These are phyloP conservation scores for Leptographium wingfieldii DNA, from an alignment of 2,329 filamentous ascomycete genomes.

Conservation along the genomic window DNA sequence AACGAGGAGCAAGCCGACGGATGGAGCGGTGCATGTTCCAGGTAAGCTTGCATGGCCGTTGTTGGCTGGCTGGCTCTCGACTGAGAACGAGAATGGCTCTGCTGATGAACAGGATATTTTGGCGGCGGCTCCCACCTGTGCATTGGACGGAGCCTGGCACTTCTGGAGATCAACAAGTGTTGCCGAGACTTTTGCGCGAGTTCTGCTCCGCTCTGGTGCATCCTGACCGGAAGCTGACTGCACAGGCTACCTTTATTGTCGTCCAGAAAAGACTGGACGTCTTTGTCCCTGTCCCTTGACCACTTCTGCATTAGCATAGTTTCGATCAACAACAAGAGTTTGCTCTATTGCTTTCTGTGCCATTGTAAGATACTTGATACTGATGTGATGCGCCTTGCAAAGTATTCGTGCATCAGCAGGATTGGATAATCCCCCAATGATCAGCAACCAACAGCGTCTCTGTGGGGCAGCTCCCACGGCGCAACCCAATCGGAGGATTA, in stretches of 20 bases:
- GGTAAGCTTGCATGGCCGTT: slow-evolving; percentile 15
- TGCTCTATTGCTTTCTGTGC: not conserved
- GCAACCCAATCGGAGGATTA: not conserved
- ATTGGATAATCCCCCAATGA: too few species aligned
- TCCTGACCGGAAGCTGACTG: slow-evolving; percentile 34
- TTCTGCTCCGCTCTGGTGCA: slow-evolving; percentile 40
- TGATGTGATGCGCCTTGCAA: not conserved
- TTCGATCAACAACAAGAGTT: not conserved
- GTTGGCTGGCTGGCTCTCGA: too few species aligned
- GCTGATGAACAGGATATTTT: slow-evolving; percentile 24
- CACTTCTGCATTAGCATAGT: not conserved
- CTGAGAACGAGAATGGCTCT: not conserved
- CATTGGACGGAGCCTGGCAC: slow-evolving; percentile 40
- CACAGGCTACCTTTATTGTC: slow-evolving; percentile 47
- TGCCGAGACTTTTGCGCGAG: slow-evolving; percentile 40
- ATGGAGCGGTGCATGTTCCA: slow-evolving; percentile 46
- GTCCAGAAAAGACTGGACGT: slow-evolving; percentile 44
- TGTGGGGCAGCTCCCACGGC: too few species aligned
- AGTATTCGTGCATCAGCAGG: too few species aligned
- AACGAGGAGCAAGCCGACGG: slow-evolving; percentile 27
- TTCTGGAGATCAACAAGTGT: slow-evolving; percentile 48
- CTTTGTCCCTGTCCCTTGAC: slow-evolving; percentile 20
- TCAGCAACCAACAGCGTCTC: not conserved
- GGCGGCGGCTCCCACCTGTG: slow-evolving; percentile 42
- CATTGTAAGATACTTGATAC: not conserved